Evolutionary conservation across 1,284 basidiomycete genomes (phyloP).

Genomic region (Afroboletus lepidellus): DNA sequence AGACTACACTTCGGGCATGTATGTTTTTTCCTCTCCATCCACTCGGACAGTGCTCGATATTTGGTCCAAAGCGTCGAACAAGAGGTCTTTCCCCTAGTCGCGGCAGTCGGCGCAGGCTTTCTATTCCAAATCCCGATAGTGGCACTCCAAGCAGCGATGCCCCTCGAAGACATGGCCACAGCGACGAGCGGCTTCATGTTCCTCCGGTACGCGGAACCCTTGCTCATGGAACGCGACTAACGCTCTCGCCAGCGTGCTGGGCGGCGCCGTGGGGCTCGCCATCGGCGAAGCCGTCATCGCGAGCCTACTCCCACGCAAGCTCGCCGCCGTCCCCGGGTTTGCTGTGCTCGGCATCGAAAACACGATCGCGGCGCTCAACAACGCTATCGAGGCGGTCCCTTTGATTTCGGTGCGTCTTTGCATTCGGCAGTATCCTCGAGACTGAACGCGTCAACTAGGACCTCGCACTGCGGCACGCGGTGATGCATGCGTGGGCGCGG

Average conservation of each 20-base stretch:
- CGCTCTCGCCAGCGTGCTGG: no score
- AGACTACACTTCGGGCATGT: slow-evolving; percentile 39
- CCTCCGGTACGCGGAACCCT: no score
- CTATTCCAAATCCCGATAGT: slow-evolving; percentile 56
- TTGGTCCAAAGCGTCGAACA: no score
- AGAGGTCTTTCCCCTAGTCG: no score
- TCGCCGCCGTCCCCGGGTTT: slow-evolving; percentile 48
- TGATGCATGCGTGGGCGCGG: slow-evolving; percentile 68
- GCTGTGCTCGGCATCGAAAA: slow-evolving; percentile 39
- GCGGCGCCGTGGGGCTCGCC: slow-evolving; percentile 67
- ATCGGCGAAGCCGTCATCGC: slow-evolving; percentile 37
- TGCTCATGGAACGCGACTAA: no score
- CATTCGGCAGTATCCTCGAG: no score
- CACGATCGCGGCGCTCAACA: slow-evolving; percentile 49
- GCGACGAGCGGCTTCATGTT: slow-evolving; percentile 32
- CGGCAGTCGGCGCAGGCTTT: slow-evolving; percentile 19
- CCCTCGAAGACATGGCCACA: slow-evolving; percentile 61
- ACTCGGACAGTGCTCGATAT: no score
- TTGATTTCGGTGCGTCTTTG: no score
- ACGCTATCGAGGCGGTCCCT: slow-evolving; percentile 44
- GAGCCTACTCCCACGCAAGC: slow-evolving; percentile 53
- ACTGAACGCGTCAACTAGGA: no score
- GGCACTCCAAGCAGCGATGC: slow-evolving; percentile 60
- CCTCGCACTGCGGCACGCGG: slow-evolving; percentile 38
- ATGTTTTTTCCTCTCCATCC: no score